Percentiles rank a stretch among this genome's conserved stretches.
Evolutionary conservation across 148 eudicot species (phyloP).

Genomic region (Rheum nobile): DNA sequence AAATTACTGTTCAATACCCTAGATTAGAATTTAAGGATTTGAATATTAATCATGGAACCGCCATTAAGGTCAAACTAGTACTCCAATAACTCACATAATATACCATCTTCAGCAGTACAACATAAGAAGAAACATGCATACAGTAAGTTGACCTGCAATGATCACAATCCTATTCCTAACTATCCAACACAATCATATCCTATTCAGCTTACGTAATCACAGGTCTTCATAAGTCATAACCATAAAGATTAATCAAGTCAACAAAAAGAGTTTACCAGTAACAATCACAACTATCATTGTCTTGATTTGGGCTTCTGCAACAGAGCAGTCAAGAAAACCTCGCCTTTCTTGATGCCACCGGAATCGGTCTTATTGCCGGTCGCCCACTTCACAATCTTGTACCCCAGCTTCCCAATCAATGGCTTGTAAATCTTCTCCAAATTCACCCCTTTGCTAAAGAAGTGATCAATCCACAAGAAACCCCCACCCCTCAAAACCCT

Average conservation of each 20-base stretch:
- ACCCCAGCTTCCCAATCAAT: constrained; percentile 58
- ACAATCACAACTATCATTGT: constrained; percentile 16
- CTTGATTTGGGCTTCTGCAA: constrained; percentile 78
- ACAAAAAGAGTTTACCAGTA: neutral
- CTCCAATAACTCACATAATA: neutral
- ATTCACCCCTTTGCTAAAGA: constrained; percentile 61
- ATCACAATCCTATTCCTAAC: neutral
- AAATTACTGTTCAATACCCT: neutral
- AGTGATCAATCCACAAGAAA: constrained; percentile 68
- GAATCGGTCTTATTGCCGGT: constrained; percentile 55
- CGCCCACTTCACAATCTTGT: constrained; percentile 90
- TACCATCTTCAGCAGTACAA: neutral
- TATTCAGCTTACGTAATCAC: neutral
- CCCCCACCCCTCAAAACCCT: constrained; percentile 85
- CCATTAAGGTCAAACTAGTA: neutral
- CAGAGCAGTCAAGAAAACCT: constrained; percentile 79
- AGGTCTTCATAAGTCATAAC: no score
- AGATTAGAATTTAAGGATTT: neutral
- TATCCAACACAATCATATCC: neutral
- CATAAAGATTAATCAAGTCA: neutral
- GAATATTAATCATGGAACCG: neutral
- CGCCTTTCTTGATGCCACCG: constrained; percentile 36
- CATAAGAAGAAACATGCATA: no score
- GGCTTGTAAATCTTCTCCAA: constrained; percentile 68
- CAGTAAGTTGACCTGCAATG: neutral